Percentiles rank a stretch among this genome's conserved stretches.
These are phyloP conservation scores for Ogataea degrootiae DNA, from an alignment of 805 yeast genomes.

Conservation along the genomic window DNA sequence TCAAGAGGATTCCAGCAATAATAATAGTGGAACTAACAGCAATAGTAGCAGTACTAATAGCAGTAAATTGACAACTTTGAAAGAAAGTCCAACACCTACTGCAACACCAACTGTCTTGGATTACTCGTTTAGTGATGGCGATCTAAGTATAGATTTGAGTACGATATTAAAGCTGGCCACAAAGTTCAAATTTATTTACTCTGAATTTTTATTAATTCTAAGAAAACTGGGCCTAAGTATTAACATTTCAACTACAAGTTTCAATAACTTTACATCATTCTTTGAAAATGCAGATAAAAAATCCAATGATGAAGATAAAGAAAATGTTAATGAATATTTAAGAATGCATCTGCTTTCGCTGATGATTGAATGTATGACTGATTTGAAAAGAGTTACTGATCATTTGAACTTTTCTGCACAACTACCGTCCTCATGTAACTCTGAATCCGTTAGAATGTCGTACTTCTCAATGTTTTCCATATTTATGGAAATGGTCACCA, in stretches of 20 bases:
- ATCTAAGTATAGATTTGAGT: constrained; percentile 4
- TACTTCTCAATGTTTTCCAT: constrained; percentile 26
- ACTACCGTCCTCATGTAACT: constrained; percentile 1
- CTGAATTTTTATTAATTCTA: constrained; percentile 14
- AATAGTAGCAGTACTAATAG: neutral
- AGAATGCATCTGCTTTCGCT: constrained; percentile 14
- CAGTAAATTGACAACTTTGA: constrained; percentile 12
- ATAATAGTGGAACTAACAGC: neutral
- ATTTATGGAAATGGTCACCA: constrained; percentile 22
- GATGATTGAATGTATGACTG: constrained; percentile 18
- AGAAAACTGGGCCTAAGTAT: constrained; percentile 12
- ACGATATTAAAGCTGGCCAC: constrained; percentile 15
- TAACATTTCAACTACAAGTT: constrained; percentile 11
- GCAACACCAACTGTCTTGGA: neutral
- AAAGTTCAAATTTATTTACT: constrained; percentile 20
- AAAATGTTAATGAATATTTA: constrained; percentile 8
- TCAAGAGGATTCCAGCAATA: neutral
- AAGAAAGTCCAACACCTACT: constrained; percentile 9
- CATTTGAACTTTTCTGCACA: constrained; percentile 11
- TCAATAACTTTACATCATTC: constrained; percentile 12
- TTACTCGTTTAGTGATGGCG: neutral
- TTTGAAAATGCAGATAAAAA: constrained; percentile 18
- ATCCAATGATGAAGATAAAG: constrained; percentile 9
- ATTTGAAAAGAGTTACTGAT: constrained; percentile 17
- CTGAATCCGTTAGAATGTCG: constrained; percentile 21